Percentiles rank a stretch among this genome's conserved stretches.
phyloP scores from a whole-genome alignment of 2,329 filamentous ascomycete genomes.

The Dothideomycetidae sp. region DNA sequence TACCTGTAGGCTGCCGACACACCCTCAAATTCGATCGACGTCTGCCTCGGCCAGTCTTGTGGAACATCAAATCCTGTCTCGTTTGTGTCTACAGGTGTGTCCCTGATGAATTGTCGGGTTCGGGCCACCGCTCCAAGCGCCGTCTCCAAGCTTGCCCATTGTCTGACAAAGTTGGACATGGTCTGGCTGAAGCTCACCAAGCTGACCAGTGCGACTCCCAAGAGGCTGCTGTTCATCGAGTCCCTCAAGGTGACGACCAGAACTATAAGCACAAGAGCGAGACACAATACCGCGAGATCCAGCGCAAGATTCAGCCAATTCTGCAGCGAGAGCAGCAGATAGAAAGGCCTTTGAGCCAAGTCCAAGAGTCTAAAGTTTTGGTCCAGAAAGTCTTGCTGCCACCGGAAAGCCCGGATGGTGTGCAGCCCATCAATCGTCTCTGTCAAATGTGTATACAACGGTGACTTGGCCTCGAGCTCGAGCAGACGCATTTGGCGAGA shows the following conservation, averaged over 20 bases:
- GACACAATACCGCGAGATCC: constrained; percentile 25
- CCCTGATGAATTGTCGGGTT: constrained; percentile 32
- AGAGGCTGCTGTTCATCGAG: constrained; percentile 31
- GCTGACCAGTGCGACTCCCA: constrained; percentile 38
- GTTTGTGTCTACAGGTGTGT: too few relatives aligned
- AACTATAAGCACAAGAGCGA: constrained; percentile 21
- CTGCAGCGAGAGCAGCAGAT: constrained; percentile 31
- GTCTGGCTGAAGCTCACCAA: constrained; percentile 38
- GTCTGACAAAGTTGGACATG: constrained; percentile 33
- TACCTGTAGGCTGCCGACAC: constrained; percentile 4
- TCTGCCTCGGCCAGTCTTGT: too few relatives aligned
- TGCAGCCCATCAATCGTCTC: constrained; percentile 35
- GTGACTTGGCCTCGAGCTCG: constrained; percentile 38
- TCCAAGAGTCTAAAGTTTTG: constrained; percentile 28
- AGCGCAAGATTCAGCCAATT: constrained; percentile 31
- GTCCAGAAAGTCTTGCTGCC: constrained; percentile 27
- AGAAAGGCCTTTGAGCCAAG: constrained; percentile 30
- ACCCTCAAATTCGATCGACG: constrained; percentile 1
- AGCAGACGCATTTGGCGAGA: constrained; percentile 37
- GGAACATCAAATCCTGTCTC: too few relatives aligned
- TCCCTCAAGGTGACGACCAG: constrained; percentile 22
- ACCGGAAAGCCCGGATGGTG: constrained; percentile 40
- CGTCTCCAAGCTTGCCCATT: constrained; percentile 43
- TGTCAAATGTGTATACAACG: constrained; percentile 37
- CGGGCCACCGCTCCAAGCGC: constrained; percentile 40